Evolutionary conservation across 1,139 yeast species (phyloP).

Genomic region (Arxiozyma telluris): DNA sequence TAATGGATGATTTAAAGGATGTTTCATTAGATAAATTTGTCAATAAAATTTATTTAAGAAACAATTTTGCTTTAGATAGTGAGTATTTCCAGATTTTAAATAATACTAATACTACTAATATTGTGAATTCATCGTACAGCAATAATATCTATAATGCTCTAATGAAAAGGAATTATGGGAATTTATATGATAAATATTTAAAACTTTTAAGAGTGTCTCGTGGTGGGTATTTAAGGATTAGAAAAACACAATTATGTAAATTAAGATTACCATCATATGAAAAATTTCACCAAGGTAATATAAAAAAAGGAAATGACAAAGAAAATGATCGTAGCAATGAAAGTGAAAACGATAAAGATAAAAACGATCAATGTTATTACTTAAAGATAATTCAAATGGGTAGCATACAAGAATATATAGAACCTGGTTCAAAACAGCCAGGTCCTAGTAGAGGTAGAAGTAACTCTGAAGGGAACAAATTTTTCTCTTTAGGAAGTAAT

Average conservation of each 20-base stretch:
- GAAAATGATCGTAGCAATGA: no score
- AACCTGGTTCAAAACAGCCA: neutral
- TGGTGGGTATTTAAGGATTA: constrained; percentile 26
- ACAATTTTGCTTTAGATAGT: neutral
- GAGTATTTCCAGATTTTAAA: neutral
- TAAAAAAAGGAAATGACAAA: no score
- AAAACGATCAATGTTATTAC: constrained; percentile 12
- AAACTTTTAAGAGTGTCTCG: constrained; percentile 22
- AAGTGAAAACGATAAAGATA: constrained; percentile 10
- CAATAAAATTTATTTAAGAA: constrained; percentile 6
- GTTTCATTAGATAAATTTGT: constrained; percentile 9
- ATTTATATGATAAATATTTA: constrained; percentile 18
- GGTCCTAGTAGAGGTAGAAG: neutral
- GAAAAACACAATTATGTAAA: constrained; percentile 13
- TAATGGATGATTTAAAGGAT: constrained; percentile 16
- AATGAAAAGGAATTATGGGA: neutral
- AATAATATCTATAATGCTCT: neutral
- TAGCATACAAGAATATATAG: constrained; percentile 15
- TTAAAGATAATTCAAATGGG: constrained; percentile 29
- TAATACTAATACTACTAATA: neutral
- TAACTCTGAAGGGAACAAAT: constrained; percentile 29
- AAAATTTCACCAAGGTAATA: constrained; percentile 9
- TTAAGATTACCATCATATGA: constrained; percentile 12
- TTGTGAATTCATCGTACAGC: neutral
- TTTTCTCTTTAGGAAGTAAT: neutral